Base-by-base conservation (phyloP, 139 green algal genomes). In the Chlorokybus atmophyticus region DNA sequence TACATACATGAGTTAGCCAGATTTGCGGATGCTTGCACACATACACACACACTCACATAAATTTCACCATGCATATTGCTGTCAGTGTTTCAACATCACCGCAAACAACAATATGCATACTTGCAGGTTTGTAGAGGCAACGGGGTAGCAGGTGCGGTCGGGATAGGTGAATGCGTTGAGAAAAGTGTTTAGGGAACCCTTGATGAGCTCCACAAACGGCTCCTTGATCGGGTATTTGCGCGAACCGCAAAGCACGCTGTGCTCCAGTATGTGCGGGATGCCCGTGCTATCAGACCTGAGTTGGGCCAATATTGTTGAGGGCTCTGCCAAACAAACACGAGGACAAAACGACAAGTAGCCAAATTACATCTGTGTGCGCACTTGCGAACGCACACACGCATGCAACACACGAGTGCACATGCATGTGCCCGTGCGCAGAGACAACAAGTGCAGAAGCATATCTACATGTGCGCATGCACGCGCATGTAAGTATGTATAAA, bases 121-220 rank as follows among this genome's bases (percentile, higher is more conserved):
- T 53, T 67, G 32, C 5, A 76, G 40, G 68, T 83, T 83, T 29
- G 60, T 76, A 28, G 78, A 88, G 3, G 86, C 84, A 28, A 94
- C 89, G 8, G 89, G 89, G 81, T 97, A 97, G 82, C 88, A 96
- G n/a, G 90, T 98, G 39, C 90, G 77, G 82, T 98, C 90, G n/a
- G 90, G 90, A 75, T 95, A 97, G 28, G 90, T 98, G 76, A 97
- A 95, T 27, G 90, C 90, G 67, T 98, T 98, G 48, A 98, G 74
- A 74, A 97, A 98, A 40, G 90, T 98, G 75, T 97, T 90, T 14
- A 98, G 74, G 40, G 71, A 87, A 29, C 85, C 83, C 82, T 96
- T 96, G 75, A 95, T 89, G 59, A 96, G 77, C 79, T 96, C 88
- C 40, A 95, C 88, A 71, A 96, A 96, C 7, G 88, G 88, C 79